Conservation (phyloP, 2,329 filamentous ascomycete species). For the Pseudocercospora crystallina region DNA sequence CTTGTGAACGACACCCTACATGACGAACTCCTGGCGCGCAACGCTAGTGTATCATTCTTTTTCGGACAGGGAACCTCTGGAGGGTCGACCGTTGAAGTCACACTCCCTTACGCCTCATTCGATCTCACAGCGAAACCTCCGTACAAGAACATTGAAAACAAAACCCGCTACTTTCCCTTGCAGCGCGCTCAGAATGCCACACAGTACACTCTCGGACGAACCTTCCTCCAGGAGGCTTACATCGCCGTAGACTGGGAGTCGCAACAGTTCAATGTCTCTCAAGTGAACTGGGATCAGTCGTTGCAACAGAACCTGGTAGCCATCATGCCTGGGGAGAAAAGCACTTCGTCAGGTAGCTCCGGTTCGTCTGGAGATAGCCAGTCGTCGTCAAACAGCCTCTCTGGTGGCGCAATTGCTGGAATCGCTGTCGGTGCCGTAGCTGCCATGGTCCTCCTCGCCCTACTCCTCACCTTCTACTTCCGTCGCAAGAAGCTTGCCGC, state of each 20-base stretch:
- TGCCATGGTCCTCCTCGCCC: constrained; percentile 33
- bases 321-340: constrained; percentile 18
- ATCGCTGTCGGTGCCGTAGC: constrained; percentile 44
- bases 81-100: constrained; percentile 43
- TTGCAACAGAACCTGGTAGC: constrained; percentile 28
- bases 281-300: constrained; percentile 32
- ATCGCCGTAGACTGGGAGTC: constrained; percentile 51
- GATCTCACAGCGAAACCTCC: constrained; percentile 47
- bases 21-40: constrained; percentile 47
- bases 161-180: constrained; percentile 67
- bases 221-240: constrained; percentile 69
- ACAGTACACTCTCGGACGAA: constrained; percentile 63
- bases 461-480: constrained; percentile 35
- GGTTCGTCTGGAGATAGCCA: not conserved
- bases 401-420: constrained; percentile 44
- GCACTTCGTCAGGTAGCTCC: constrained; percentile 1
- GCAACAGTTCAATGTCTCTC: constrained; percentile 48
- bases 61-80: constrained; percentile 39
- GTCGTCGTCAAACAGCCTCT: constrained; percentile 21
- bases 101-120: constrained; percentile 51
- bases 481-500: constrained; percentile 20
- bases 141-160: constrained; percentile 53
- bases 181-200: constrained; percentile 54
- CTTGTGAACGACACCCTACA: constrained; percentile 59
- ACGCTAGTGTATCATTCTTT: constrained; percentile 47